Base-by-base conservation (phyloP, 2,329 filamentous ascomycete genomes). In the Microsporum ferrugineum region DNA sequence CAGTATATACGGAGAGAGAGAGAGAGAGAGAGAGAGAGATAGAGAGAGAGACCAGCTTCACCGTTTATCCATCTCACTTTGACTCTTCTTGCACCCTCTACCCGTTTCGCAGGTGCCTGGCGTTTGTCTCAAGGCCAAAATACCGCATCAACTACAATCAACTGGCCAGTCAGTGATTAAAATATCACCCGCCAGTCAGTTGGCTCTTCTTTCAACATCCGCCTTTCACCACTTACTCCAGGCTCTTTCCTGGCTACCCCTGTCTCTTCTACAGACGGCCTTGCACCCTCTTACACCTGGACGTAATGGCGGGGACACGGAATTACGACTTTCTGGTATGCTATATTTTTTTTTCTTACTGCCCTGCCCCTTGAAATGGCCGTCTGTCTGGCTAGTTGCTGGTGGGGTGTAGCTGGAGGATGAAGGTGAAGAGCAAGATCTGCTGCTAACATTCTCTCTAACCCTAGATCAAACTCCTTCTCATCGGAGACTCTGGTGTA, bases 321-420 rank as follows among this genome's bases (percentile, higher is more conserved):
- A 99, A 99, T 82, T 99, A 99, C 79, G 94, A 99, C 78, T 97
- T 97, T 78, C 83, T 99, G 78, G 92, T 97, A 86, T 73, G 86
- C 77, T 23, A 64, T 57, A 2, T n/a, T 4, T 51, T 12, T 5
- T 12, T 23, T 47, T 27, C 8, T 3, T 47, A 8, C 17, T 47
- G 5, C 43, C 43, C 17, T 12, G 23, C 14, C 23, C 38, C 29
- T 56, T 5, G 36, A 23, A 62, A 17, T n/a, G 29, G 41, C 41
- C 34, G 17, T 27, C 38, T 1, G 39, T 27, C 14, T 2, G 29
- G 6, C 1, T 33, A 17, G 51, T 8, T 33, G n/a, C 39, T 43
- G 5, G 34, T 10, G n/a, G 17, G n/a, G 39, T 43, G 17, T 14
- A 43, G 39, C n/a, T n/a, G 27, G 51, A 36, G 27, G 29, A 7